A percentile compares a stretch with the other conserved stretches of the same genome.
Conservation (phyloP, 441 rosid genomes). For the Omphalea diandra region DNA sequence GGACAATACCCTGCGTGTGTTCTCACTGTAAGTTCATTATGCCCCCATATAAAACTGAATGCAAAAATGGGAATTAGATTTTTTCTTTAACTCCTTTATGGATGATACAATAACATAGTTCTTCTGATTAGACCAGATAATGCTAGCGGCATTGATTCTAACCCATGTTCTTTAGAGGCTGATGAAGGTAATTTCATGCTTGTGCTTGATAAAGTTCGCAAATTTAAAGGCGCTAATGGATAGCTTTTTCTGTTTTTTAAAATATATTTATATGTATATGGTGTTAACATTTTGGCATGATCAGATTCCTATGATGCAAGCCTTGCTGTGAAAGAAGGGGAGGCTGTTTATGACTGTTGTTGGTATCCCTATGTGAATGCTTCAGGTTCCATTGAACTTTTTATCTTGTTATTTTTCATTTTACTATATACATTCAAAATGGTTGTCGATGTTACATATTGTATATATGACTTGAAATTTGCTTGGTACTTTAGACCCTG, state of each 20-base stretch:
- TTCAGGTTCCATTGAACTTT: conserved; percentile 46
- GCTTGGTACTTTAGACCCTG: conserved; percentile 58
- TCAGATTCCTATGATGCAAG: conserved; percentile 73
- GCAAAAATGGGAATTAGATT: background rate
- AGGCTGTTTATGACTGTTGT: conserved; percentile 79
- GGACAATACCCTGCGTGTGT: conserved; percentile 63
- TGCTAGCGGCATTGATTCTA: conserved; percentile 31
- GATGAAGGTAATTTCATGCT: conserved; percentile 43
- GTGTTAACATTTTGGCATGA: conserved; percentile 19
- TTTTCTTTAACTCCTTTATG: background rate
- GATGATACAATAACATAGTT: background rate
- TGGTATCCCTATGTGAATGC: conserved; percentile 91
- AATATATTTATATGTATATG: background rate
- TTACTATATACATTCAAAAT: background rate
- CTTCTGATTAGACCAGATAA: conserved; percentile 53
- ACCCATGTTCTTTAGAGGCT: conserved; percentile 29
- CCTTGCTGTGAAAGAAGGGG: conserved; percentile 71
- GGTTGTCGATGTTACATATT: conserved; percentile 7
- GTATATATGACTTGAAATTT: conserved; percentile 21
- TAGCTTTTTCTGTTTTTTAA: no score
- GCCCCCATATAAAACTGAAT: background rate
- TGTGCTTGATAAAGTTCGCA: background rate
- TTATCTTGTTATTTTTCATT: background rate
- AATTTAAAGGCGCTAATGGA: no score
- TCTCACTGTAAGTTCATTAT: conserved; percentile 51